Evolutionary conservation across 164 flowering plant genomes (phyloP), one percentile per base, ranked within the genome.

Genomic region (Paratinospora sagittata): DNA sequence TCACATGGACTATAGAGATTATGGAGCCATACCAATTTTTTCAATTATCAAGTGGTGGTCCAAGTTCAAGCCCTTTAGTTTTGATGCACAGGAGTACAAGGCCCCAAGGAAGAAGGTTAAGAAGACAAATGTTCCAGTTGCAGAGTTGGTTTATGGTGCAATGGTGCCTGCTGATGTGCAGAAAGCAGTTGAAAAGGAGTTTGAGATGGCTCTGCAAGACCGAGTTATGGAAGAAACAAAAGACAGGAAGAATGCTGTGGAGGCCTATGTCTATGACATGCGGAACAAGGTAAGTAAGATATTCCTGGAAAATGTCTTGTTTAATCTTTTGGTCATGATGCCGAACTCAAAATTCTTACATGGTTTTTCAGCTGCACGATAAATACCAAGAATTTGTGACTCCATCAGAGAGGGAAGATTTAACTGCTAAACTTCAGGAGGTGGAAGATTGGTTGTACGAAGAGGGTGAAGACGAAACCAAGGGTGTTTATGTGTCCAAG

Each of bases 391-490:
- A 87, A 7, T 90, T 89, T 66, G 92, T 91, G 16, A 83, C 84
- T 11, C 83, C 75, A 13, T 72, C 89, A 11, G 93, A 89, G 72
- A 87, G 80, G 77, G 96, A 86, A 12, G 84, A 69, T 24, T 76
- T 93, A 24, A 77, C 74, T 27, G 79, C 87, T 64, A 89, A 75
- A 75, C 95, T 93, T 57, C 98, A 93, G 78, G 90, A 87, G 74
- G 85, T 82, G 17, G 97, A 93, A 73, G 96, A 93, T 78, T 93
- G 97, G 98, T 74, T 93, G 77, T 93, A 93, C 72, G 98, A 92
- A 72, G 98, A 92, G 41, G 96, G 98, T 30, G 98, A 93, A 73
- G 98, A 93, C 83, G 98, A 93, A 79, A 90, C 96, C 3, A 93
- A 93, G 75, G 97, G 97, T n/a, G 97, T 93, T 17, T 93, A 93